Base-by-base conservation (phyloP, 2,329 filamentous ascomycete genomes). In the Neoascochyta sp. region DNA sequence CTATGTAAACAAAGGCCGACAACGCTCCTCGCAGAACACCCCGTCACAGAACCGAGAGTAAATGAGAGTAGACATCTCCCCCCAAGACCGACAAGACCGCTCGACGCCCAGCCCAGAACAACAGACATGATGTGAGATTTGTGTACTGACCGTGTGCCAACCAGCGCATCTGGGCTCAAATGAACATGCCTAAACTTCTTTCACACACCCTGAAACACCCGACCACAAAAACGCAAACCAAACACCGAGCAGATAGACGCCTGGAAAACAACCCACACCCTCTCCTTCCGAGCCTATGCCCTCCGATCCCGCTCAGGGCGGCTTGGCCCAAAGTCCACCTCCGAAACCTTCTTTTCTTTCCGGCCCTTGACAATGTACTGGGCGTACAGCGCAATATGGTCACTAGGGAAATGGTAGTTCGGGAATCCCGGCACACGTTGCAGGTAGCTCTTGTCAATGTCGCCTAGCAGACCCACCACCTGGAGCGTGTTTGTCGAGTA, bases 401-500 rank as follows among this genome's bases (percentile, higher is more conserved):
- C 89, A 50, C 86, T 86, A 1, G 89, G 89, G 72, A 93, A 95
- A 67, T 95, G 88, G 67, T 87, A 90, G 62, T 92, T 89, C 12
- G 89, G 89, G 66, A 95, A 95, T 0, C 88, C 88, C 3, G 89
- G 88, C 15, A 95, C 86, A 29, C 82, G 78, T 62, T 86, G 83
- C 35, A 95, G 78, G 60, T 94, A 92, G 16, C 86, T 78, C 43
- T 81, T 77, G 60, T 95, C 89, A 3, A 93, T 86, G 23, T 90
- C 84, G 16, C 89, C 89, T 4, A 95, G 79, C 30, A 95, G 66
- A 30, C 83, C 83, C 11, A 86, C 81, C 14, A 93, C 84, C 57
- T 92, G 85, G 24, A 95, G 71, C 13, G 83, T 80, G 63, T 92
- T 95, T 35, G 87, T 90, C 34, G 88, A 89, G 66, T 94, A 98